These are phyloP conservation scores for Penicillium taxi DNA, from an alignment of 495 filamentous ascomycete genomes.

Conservation along the genomic window DNA sequence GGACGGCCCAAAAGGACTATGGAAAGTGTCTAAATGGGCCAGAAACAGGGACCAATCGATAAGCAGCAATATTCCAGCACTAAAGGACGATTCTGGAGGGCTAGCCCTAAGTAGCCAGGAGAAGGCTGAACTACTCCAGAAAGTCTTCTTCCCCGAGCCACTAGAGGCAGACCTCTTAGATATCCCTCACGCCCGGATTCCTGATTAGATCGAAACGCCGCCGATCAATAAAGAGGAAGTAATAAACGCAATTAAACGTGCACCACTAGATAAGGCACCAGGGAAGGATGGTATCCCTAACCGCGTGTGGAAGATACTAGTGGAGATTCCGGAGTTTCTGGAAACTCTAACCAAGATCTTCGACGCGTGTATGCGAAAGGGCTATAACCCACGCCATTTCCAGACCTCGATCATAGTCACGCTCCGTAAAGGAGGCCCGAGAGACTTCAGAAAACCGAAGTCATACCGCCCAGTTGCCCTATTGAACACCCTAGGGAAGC, in stretches of 20 bases:
- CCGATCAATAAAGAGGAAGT: neutral
- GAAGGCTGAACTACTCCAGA: no score
- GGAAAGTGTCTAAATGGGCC: no score
- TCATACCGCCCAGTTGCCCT: constrained; percentile 21
- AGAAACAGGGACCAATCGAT: no score
- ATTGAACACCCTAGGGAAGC: constrained; percentile 21
- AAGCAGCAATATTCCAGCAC: no score
- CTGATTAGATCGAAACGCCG: no score
- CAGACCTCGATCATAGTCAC: constrained; percentile 12
- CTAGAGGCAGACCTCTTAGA: no score
- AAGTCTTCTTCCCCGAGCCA: no score
- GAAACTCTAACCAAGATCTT: neutral
- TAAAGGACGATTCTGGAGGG: no score
- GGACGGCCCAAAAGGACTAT: no score
- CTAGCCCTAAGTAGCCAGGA: no score
- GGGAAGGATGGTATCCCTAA: constrained; percentile 6
- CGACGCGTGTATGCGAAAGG: constrained; percentile 2
- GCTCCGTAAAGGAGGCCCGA: constrained; percentile 15
- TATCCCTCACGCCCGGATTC: no score
- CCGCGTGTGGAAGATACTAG: constrained; percentile 3
- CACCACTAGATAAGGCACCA: constrained; percentile 1
- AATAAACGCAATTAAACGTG: neutral
- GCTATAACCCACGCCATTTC: constrained; percentile 9
- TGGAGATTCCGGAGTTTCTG: neutral
- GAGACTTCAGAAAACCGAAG: constrained; percentile 13